phyloP scores from a whole-genome alignment of 768 basidiomycete genomes.

The Coprinopsis marcescibilis region DNA sequence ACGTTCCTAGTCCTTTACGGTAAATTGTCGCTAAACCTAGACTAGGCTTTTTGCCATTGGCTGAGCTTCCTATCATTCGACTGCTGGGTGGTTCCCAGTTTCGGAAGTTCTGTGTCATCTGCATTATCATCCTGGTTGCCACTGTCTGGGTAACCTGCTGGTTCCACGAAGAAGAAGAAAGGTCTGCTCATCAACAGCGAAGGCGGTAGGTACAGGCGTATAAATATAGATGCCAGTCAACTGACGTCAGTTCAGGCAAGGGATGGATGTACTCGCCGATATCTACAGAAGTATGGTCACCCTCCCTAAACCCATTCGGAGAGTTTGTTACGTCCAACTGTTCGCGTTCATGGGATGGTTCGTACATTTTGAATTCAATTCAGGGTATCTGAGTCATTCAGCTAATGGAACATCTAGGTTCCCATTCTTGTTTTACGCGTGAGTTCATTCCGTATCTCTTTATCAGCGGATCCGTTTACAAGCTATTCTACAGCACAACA shows the following conservation, averaged over 20 bases:
- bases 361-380: background rate
- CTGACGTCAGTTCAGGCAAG: conserved; percentile 35
- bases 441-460: too few species aligned
- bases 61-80: conserved; percentile 66
- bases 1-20: conserved; percentile 15
- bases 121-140: conserved; percentile 66
- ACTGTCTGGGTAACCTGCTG: conserved; percentile 89
- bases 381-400: conserved; percentile 6
- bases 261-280: conserved; percentile 71
- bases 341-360: conserved; percentile 98
- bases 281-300: conserved; percentile 68
- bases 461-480: too few species aligned
- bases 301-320: conserved; percentile 77
- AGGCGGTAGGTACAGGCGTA: conserved; percentile 10
- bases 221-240: background rate
- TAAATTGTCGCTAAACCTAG: conserved; percentile 9
- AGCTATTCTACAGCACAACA: conserved; percentile 62
- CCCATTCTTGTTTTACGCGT: conserved; percentile 92
- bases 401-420: conserved; percentile 58
- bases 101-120: conserved; percentile 90
- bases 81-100: conserved; percentile 90
- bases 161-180: conserved; percentile 76
- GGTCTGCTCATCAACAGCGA: conserved; percentile 32
- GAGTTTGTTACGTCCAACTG: conserved; percentile 90
- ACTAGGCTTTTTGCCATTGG: conserved; percentile 84